A percentile compares a stretch with the other conserved stretches of the same genome.
phyloP scores from a whole-genome alignment of 164 flowering plant genomes.

The Platanus orientalis region DNA sequence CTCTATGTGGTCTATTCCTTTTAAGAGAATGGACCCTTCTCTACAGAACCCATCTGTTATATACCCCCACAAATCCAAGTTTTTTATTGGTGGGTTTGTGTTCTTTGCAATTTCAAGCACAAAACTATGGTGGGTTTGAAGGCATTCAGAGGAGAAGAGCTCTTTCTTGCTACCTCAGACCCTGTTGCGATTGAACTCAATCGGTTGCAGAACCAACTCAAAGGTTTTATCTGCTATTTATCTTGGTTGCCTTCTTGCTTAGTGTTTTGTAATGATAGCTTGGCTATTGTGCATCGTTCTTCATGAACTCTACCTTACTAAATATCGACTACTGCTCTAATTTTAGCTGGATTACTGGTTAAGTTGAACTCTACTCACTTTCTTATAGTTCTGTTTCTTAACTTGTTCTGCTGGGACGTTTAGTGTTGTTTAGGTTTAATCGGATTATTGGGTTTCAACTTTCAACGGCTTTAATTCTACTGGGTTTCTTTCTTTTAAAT shows the following conservation, averaged over 20 bases:
- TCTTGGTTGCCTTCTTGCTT: not conserved
- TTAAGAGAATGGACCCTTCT: slow-evolving; percentile 26
- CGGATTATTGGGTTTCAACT: not conserved
- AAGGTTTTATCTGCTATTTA: slow-evolving; percentile 38
- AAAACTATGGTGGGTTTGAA: slow-evolving; percentile 38
- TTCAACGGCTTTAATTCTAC: not conserved
- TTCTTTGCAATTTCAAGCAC: slow-evolving; percentile 10
- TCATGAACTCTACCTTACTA: not conserved
- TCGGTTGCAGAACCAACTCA: slow-evolving; percentile 67
- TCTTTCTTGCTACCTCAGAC: slow-evolving; percentile 41
- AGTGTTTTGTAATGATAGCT: not conserved
- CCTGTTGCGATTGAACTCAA: slow-evolving; percentile 71
- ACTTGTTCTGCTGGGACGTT: not conserved
- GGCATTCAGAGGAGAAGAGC: slow-evolving; percentile 29
- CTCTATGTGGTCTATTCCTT: slow-evolving; percentile 60
- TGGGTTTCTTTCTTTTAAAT: not conserved
- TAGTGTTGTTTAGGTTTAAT: not conserved
- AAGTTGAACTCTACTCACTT: not conserved
- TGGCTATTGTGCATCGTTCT: not conserved
- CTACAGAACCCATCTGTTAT: slow-evolving; percentile 16
- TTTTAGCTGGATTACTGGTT: not conserved
- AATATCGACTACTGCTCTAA: not conserved
- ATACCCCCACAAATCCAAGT: slow-evolving; percentile 1
- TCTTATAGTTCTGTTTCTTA: not conserved
- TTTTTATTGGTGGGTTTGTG: slow-evolving; percentile 13